Evolutionary conservation across 805 yeast genomes (phyloP).

Genomic region (Pichia californica): DNA sequence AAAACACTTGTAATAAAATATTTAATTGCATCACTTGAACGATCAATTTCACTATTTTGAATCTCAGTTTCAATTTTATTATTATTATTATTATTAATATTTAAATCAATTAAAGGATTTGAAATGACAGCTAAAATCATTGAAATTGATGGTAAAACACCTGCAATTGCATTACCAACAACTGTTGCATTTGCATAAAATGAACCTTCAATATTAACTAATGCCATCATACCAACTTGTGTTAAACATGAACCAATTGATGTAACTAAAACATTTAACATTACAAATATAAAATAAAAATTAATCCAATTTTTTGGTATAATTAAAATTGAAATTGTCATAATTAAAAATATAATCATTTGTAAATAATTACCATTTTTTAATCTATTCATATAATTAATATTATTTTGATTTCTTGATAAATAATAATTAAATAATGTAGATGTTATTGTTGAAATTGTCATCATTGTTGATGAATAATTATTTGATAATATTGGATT

Average conservation of each 20-base stretch:
- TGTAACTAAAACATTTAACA: constrained; percentile 57
- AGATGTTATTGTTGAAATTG: constrained; percentile 67
- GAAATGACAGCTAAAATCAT: constrained; percentile 46
- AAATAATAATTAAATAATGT: constrained; percentile 53
- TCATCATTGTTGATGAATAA: constrained; percentile 84
- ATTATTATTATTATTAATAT: constrained; percentile 1
- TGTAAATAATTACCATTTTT: constrained; percentile 55
- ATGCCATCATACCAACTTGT: constrained; percentile 88
- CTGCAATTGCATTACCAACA: constrained; percentile 94
- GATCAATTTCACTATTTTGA: constrained; percentile 8
- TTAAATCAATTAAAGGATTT: constrained; percentile 5
- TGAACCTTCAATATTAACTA: constrained; percentile 62
- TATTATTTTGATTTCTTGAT: constrained; percentile 59
- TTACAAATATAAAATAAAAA: constrained; percentile 44
- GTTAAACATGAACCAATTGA: constrained; percentile 74
- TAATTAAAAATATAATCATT: constrained; percentile 45
- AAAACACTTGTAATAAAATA: constrained; percentile 33
- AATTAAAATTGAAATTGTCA: constrained; percentile 46
- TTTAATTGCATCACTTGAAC: constrained; percentile 26
- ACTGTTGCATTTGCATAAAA: constrained; percentile 81
- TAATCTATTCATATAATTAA: constrained; percentile 52
- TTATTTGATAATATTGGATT: constrained; percentile 44
- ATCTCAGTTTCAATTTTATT: too few relatives aligned
- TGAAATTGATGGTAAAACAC: constrained; percentile 80
- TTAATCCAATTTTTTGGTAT: constrained; percentile 27